A percentile compares a stretch with the other conserved stretches of the same genome.
These are phyloP conservation scores for Eucalyptus urophylla DNA, from an alignment of 345 rosid species.

Conservation along the genomic window DNA sequence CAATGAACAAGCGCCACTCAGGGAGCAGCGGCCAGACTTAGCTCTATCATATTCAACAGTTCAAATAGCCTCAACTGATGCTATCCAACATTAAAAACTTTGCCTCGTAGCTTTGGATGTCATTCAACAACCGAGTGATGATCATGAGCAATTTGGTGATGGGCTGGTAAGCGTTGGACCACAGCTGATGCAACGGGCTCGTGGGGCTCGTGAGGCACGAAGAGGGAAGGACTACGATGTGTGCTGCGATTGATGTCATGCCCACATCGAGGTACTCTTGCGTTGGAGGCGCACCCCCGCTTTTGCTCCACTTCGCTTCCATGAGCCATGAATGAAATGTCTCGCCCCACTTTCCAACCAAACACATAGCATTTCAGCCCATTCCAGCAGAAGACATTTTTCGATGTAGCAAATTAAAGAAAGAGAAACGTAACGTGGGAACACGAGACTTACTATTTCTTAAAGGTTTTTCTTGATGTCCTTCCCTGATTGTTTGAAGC, in stretches of 20 bases:
- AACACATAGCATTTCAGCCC: neutral
- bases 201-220: slow-evolving; percentile 14
- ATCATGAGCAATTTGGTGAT: neutral
- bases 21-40: neutral
- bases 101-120: neutral
- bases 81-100: neutral
- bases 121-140: neutral
- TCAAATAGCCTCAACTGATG: neutral
- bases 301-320: slow-evolving; percentile 50
- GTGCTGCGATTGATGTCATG: slow-evolving; percentile 35
- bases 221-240: slow-evolving; percentile 26
- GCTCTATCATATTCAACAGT: neutral
- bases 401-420: neutral
- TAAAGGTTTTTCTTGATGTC: slow-evolving; percentile 22
- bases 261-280: slow-evolving; percentile 38
- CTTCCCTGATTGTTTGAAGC: slow-evolving; percentile 5
- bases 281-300: slow-evolving; percentile 8
- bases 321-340: slow-evolving; percentile 48
- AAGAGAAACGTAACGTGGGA: neutral
- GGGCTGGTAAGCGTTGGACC: neutral
- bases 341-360: slow-evolving; percentile 35
- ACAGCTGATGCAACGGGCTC: slow-evolving; percentile 3
- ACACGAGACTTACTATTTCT: slow-evolving; percentile 17
- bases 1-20: neutral
- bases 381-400: neutral